Evolutionary conservation across 2,329 filamentous ascomycete genomes (phyloP), one percentile per base, ranked within the genome.

Genomic region (Alternaria triticina): DNA sequence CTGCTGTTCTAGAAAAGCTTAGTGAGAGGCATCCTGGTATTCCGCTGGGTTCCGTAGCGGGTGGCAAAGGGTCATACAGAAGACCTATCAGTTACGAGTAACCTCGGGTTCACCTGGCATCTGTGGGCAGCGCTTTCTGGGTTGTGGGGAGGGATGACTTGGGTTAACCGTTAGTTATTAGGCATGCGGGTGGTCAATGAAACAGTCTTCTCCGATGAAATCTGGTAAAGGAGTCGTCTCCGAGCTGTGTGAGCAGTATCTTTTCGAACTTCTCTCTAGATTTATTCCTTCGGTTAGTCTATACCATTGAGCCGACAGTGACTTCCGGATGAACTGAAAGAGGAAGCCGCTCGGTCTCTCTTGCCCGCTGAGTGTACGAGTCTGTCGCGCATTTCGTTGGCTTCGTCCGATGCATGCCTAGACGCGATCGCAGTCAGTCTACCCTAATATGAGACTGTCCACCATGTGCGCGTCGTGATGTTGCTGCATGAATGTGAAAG

Each of bases 1-100:
- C 30, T 44, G 44, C 28, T 28, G 54, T 30, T 49, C 43, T 22
- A 23, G 54, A 49, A 30, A 57, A 33, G 54, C 54, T 57, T 57
- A 49, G 25, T 57, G 47, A 50, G 47, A 10, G 11, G 27, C 11
- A 50, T 30, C 47, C 47, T 50, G 27, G 47, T 28, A 50, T 50
- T 50, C 47, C 47, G 47, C 47, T 50, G 25, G 25, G 25, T 50
- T 50, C 47, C 47, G 47, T n/a, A 17, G 47, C 27, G 25, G 47
- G 47, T 50, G 47, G 47, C 47, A 50, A 50, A 50, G 28, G 10
- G 27, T n/a, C 47, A 4, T 20, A 40, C n/a, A 17, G n/a, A n/a
- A 40, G 15, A 40, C 36, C 3, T 40, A 40, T 40, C 36, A 40
- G 36, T 40, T 40, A 15, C 17, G 15, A 40, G 36, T 40, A 17